Evolutionary conservation across 495 filamentous ascomycete genomes (phyloP), one percentile per base, ranked within the genome.

Genomic region (Parachaetomium inaequale): DNA sequence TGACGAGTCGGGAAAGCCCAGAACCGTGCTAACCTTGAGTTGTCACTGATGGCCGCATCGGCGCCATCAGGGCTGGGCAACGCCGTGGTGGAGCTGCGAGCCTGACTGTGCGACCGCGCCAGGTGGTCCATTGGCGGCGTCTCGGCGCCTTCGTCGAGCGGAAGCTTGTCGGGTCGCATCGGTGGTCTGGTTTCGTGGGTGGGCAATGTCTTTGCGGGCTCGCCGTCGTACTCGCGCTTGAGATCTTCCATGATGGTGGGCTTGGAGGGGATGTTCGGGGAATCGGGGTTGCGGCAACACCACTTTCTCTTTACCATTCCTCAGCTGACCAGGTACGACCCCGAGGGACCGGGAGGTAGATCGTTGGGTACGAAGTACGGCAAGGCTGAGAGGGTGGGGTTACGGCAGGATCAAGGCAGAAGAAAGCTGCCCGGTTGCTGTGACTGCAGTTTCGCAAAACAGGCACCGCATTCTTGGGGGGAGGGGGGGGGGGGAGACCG

Each of bases 191-290:
- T 32, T 17, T 64, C 62, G 15, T 61, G 25, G 11, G 23, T 28
- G 17, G 57, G 55, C 2, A 31, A 11, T 38, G 46, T 15, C 28
- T 58, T 52, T 2, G 31, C 5, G 1, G 59, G n/a, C 26, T 60
- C 59, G 38, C 42, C 55, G 15, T 55, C 36, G 36, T 61, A 61
- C 7, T 28, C 66, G 10, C 31, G 50, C 38, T 42, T 58, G 32
- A 57, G 26, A 25, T 65, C 55, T 21, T 68, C 66, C 66, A 68
- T 68, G 29, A 8, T 21, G 40, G 40, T 23, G 12, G n/a, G n/a
- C 17, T 21, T 23, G 19, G 42, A 6, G 42, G n/a, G 7, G 32
- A 34, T 6, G 5, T 21, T 46, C 7, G 42, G 36, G 42, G 19
- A 23, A 4, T 19, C 15, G 40, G 4, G 6, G 31, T 50, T 12